Evolutionary conservation across 352 stramenopile genomes (phyloP), one percentile per base, ranked within the genome.

Genomic region (Globisporangium heterothallicum): DNA sequence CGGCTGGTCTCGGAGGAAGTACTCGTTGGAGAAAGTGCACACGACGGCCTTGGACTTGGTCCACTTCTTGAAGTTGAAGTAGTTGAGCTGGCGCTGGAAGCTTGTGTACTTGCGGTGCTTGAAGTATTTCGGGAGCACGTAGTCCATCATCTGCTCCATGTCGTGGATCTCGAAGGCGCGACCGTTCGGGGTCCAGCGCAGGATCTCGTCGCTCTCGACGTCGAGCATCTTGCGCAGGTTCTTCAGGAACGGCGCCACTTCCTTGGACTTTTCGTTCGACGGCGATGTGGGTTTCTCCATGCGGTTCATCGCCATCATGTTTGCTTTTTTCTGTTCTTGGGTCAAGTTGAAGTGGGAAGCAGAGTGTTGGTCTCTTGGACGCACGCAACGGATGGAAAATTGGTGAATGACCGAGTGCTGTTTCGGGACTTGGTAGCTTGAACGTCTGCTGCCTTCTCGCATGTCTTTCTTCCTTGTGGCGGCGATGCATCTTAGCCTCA

Each of bases 81-180:
- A 78, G 62, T 92, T 92, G 45, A 97, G 73, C 64, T 95, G 87
- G 10, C 88, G 70, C 66, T 93, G 82, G 59, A 97, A 97, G 54
- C 70, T 88, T 48, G 79, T 81, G 60, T 91, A 86, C 56, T 91
- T 93, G 56, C 69, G 76, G 61, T 94, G 84, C 51, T 84, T 86
- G 57, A 95, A 94, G 58, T 94, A 94, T 36, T 78, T 78, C 6
- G 88, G 86, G 42, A 95, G 66, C 42, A 95, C 68, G 14, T 70
- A 34, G 22, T 69, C 26, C 61, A 76, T 78, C 63, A 95, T 82
- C 21, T 46, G 56, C 24, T 72, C 72, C 58, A 86, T 77, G 60
- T 94, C 70, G 53, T 80, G 78, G 62, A 97, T 93, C 50, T 88
- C 68, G 35, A 97, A 96, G 12, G 83, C 81, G 57, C 83, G 41